Percentiles rank a stretch among this genome's conserved stretches.
phyloP scores from a whole-genome alignment of 73 alveolate genomes.

The Paramecium bursaria region DNA sequence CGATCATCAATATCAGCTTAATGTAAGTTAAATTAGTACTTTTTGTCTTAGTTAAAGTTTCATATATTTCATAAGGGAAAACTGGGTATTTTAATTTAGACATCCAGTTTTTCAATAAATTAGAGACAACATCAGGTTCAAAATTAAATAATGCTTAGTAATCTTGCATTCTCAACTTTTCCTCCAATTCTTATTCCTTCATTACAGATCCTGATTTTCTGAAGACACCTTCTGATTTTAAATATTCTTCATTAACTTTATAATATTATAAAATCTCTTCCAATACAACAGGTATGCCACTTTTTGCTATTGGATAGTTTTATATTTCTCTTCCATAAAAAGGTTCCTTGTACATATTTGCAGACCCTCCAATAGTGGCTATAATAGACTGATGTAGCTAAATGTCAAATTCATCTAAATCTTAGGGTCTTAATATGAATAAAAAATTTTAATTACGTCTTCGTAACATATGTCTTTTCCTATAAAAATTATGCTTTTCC shows the following conservation, averaged over 20 bases:
- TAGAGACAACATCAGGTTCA: slow-evolving; percentile 13
- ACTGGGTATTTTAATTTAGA: slow-evolving; percentile 3
- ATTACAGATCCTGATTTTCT: slow-evolving; percentile 16
- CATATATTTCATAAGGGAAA: slow-evolving; percentile 46
- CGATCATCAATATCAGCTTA: neutral
- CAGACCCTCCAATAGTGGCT: neutral
- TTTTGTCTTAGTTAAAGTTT: neutral
- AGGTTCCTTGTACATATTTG: neutral
- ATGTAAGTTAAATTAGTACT: neutral
- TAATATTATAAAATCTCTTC: slow-evolving; percentile 25
- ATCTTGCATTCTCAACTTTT: neutral
- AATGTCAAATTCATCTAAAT: neutral
- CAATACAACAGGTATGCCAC: slow-evolving; percentile 30
- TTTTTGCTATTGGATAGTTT: slow-evolving; percentile 4
- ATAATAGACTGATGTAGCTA: slow-evolving; percentile 14
- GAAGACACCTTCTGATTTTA: neutral
- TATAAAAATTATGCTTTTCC: neutral
- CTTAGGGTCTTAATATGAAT: neutral
- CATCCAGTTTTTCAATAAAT: slow-evolving; percentile 4
- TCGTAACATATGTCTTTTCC: neutral
- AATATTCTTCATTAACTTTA: neutral
- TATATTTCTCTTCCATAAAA: slow-evolving; percentile 1
- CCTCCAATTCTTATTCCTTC: slow-evolving; percentile 5
- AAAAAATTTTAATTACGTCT: neutral
- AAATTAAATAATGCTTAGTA: neutral